A percentile compares a stretch with the other conserved stretches of the same genome.
These are phyloP conservation scores for Rhododendron vialii DNA, from an alignment of 148 eudicot genomes.

Conservation along the genomic window DNA sequence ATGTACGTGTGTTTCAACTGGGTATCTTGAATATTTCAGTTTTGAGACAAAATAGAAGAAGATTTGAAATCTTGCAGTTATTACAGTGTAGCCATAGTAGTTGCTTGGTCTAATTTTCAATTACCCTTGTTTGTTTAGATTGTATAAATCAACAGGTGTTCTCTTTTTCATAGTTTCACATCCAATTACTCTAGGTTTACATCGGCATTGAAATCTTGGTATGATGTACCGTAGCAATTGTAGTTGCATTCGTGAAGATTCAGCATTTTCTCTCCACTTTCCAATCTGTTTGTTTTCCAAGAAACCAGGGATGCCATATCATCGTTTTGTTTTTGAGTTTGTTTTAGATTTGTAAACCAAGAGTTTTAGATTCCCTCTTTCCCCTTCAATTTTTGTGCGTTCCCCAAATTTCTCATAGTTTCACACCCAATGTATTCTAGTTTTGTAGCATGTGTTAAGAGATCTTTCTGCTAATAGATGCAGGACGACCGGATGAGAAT, in stretches of 20 bases:
- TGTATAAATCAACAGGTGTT: neutral
- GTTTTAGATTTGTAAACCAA: neutral
- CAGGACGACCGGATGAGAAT: constrained; percentile 47
- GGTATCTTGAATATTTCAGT: neutral
- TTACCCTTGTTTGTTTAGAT: neutral
- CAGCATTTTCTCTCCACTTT: neutral
- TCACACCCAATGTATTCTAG: neutral
- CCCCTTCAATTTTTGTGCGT: neutral
- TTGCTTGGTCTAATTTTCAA: neutral
- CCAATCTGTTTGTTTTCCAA: neutral
- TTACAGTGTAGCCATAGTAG: neutral
- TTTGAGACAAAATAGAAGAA: neutral
- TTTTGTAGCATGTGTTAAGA: neutral
- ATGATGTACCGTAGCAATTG: neutral
- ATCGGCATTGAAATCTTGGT: neutral
- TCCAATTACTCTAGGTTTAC: neutral
- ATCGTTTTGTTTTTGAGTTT: neutral
- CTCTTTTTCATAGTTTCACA: neutral
- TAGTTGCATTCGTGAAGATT: neutral
- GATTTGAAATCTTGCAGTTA: neutral
- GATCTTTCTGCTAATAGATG: constrained; percentile 1
- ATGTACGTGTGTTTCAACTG: neutral
- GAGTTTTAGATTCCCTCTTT: neutral
- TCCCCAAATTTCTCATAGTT: neutral
- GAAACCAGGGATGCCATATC: neutral